Evolutionary conservation across 805 yeast genomes (phyloP), one percentile per base, ranked within the genome.

Genomic region (Debaryomyces castellii): DNA sequence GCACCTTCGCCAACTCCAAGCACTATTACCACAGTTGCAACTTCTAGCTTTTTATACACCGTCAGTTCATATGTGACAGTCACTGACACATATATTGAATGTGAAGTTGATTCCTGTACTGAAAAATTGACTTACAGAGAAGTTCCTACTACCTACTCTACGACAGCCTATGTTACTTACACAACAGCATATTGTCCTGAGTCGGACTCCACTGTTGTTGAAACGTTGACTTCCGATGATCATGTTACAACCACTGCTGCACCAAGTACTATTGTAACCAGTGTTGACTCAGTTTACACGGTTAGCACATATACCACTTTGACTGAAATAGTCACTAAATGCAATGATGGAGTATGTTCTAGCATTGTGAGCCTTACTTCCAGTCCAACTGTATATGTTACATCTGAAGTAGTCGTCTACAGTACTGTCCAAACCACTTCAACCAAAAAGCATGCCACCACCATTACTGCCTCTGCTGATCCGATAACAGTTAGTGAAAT

Each of bases 31-130:
- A 34, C 38, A 12, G 49, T 53, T 12, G 48, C 59, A 17, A 50
- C 64, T 20, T 53, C 63, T 5, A 47, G 43, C 17, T 14, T 58
- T 11, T 45, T 48, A 12, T 60, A 54, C 44, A 51, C 62, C 4
- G 61, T 60, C 18, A 53, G 54, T 32, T 46, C 62, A 4, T 38
- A 46, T 21, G 35, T 54, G 14, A 51, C 60, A 9, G 38, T 47
- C 25, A 43, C 46, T 23, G 36, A 43, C 6, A 55, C 59, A 11
- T 39, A 50, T 16, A 57, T 61, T 11, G 25, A 38, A 5, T 57
- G 62, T 43, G 32, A 44, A 39, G 48, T 44, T 17, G 44, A 48
- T 11, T 30, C 16, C 3, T 58, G 63, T 48, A 40, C 49, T 14
- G 49, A 53, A 6, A 11, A 25, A 5, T 33, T 22, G 8, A 34